Base-by-base conservation (phyloP, 164 flowering plant genomes). In the Protea cynaroides region DNA sequence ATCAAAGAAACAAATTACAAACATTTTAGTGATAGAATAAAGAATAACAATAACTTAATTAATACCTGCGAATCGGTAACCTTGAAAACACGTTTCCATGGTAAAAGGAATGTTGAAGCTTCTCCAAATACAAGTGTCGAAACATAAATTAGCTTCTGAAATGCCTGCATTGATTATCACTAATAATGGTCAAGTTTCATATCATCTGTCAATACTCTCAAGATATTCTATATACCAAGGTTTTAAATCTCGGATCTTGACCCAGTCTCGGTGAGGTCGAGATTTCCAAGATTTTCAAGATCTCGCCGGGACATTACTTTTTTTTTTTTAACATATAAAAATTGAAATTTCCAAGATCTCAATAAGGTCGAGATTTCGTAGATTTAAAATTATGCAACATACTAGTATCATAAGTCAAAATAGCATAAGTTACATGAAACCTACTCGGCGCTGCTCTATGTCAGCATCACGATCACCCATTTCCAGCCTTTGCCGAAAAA, bases 31-130 rank as follows among this genome's bases (percentile, higher is more conserved):
- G 34, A 47, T 23, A 25, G 43, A n/a, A n/a, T n/a, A n/a, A n/a
- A n/a, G n/a, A n/a, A n/a, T n/a, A n/a, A n/a, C n/a, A n/a, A n/a
- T n/a, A n/a, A n/a, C n/a, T n/a, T n/a, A n/a, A 23, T 40, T 50
- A 37, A 12, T 86, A 95, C 99, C 97, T 92, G 96, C 44, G 99
- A 40, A 77, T 92, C 98, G n/a, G 98, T 86, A 70, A 90, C 81
- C 74, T 86, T 87, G 74, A 95, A 95, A 62, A 95, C 85, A 59
- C 99, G 96, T 73, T 92, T 95, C 99, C 99, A 95, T 56, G 99
- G 99, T 76, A 95, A 76, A 76, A 95, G 97, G 72, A 95, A 95
- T 12, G 86, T 66, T 37, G 99, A 84, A 49, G 99, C 98, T 64
- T 86, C 96, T 23, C 99, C 98, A 80, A 95, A 95, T 23, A 95